Evolutionary conservation across 768 basidiomycete species (phyloP).

Genomic region (Favolaschia claudopus): DNA sequence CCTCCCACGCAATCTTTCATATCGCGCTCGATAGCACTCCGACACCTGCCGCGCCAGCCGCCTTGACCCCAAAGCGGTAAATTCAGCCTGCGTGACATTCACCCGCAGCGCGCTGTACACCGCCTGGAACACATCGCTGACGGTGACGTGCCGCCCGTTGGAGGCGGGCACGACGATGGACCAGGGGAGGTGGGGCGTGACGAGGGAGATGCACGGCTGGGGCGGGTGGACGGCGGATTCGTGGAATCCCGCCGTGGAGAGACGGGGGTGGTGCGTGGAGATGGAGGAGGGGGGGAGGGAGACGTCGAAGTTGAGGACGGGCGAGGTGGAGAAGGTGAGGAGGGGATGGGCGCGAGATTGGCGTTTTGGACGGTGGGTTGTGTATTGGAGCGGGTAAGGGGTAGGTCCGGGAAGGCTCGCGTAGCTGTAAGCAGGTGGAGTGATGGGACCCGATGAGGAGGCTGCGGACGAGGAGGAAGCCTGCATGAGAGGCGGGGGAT

Average conservation of each 20-base stretch:
- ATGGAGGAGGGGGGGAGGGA: constrained; percentile 1
- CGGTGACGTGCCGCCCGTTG: constrained; percentile 4
- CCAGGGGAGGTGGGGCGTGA: constrained; percentile 13
- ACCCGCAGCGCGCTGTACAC: constrained; percentile 3
- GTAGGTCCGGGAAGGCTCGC: constrained; percentile 3
- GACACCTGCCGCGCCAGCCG: background rate
- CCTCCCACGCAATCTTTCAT: constrained; percentile 1
- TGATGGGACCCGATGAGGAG: background rate
- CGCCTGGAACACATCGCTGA: background rate
- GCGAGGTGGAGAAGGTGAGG: background rate
- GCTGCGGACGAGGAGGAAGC: background rate
- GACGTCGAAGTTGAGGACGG: constrained; percentile 6
- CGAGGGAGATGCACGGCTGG: background rate
- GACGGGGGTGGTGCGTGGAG: background rate
- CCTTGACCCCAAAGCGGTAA: constrained; percentile 1
- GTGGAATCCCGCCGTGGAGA: background rate
- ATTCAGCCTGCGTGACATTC: background rate
- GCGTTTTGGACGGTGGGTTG: background rate
- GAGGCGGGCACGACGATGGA: background rate
- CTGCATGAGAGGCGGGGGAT: background rate
- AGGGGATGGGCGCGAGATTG: background rate
- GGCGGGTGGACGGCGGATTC: constrained; percentile 16
- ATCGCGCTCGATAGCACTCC: background rate
- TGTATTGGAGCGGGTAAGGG: background rate
- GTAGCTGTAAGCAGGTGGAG: background rate